phyloP scores from a whole-genome alignment of 192 early-diverging fungal genomes.

The Rhizoclosmatium globosum region DNA sequence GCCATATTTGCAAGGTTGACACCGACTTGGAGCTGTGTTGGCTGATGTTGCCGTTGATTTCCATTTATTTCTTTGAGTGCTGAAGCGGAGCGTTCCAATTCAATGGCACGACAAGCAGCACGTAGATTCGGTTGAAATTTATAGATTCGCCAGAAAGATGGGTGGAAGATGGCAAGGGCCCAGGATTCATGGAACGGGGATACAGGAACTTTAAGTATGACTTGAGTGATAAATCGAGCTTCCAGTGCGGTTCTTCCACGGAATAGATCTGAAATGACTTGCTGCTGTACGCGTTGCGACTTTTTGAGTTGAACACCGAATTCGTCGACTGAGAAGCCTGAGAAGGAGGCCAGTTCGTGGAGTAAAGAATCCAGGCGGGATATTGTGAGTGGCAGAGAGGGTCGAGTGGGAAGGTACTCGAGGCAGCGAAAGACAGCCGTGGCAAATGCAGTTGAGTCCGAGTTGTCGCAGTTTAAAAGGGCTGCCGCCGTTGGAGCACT shows the following conservation, averaged over 20 bases:
- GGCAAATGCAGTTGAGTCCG: slow-evolving; percentile 6
- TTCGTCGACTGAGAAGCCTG: slow-evolving; percentile 18
- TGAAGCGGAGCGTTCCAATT: background rate
- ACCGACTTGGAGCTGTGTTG: background rate
- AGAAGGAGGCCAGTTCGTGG: slow-evolving; percentile 1
- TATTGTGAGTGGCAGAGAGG: background rate
- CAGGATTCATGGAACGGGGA: slow-evolving; percentile 14
- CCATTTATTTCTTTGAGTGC: too few species aligned
- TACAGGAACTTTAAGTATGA: slow-evolving; percentile 22
- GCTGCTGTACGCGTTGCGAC: background rate
- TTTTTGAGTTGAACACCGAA: background rate
- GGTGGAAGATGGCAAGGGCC: background rate
- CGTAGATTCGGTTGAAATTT: slow-evolving; percentile 24
- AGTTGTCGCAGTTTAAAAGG: background rate
- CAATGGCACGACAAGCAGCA: slow-evolving; percentile 12
- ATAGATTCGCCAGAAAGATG: slow-evolving; percentile 9
- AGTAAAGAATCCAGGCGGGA: background rate
- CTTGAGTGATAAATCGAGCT: background rate
- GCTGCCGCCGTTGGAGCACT: background rate
- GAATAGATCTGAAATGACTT: background rate
- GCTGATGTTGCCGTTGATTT: background rate
- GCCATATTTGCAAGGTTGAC: slow-evolving; percentile 27
- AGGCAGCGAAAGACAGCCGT: background rate
- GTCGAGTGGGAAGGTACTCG: background rate
- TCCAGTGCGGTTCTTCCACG: background rate